Evolutionary conservation across 331 rosid genomes (phyloP), one percentile per base, ranked within the genome.

Genomic region (Spiraea crenata): DNA sequence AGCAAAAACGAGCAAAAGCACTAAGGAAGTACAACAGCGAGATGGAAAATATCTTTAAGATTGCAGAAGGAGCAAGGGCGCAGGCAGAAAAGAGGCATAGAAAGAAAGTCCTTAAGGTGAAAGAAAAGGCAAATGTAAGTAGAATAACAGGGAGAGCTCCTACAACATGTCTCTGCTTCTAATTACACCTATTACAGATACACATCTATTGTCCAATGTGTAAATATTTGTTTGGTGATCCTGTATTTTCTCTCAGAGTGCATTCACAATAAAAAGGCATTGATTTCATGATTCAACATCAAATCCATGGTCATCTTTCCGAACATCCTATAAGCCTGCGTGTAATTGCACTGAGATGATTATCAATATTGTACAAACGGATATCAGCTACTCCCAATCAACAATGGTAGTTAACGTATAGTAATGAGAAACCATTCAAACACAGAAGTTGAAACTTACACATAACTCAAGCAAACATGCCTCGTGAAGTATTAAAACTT

Each of bases 141-240:
- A 82, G 88, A 82, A 73, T 57, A 79, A 87, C 91, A 67, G 95
- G 96, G 62, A 78, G 76, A 70, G 35, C 73, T 41, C 91, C 93
- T 56, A 67, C 42, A 14, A 62, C 67, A 63, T 85, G 81, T 57
- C 81, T 48, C 81, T 93, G 96, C 85, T 81, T 83, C 82, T 93
- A 72, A 89, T 62, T 70, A 1, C 0, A 37, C 15, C 25, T 40
- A 16, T 37, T 41, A 52, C 16, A 42, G 5, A 73, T 25, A 8
- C 74, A 58, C 41, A 35, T 10, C 45, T 4, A 41, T 25, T 61
- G 49, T 52, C 60, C 35, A 65, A 17, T 16, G 40, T 71, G 79
- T 65, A 62, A 45, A 45, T 76, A 78, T 45, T 59, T 76, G 70
- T 74, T 63, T 51, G 47, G 59, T 5, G 11, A 63, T 55, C 7